Evolutionary conservation across 2,329 filamentous ascomycete genomes (phyloP).

Genomic region (Xylariaceae sp.): DNA sequence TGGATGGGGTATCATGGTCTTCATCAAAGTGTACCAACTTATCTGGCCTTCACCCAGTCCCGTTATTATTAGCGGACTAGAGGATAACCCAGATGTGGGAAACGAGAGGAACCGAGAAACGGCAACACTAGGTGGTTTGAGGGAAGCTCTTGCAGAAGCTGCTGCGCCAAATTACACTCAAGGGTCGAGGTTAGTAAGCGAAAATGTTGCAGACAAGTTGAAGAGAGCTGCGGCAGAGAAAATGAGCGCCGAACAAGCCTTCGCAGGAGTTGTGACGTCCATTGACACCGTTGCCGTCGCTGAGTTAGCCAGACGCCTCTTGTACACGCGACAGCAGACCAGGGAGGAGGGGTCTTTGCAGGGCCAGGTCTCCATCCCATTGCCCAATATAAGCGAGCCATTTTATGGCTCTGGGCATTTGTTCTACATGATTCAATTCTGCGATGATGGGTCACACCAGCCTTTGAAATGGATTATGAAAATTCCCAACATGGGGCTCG

Average conservation of each 20-base stretch:
- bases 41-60: neutral
- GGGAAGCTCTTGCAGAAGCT: slow-evolving; percentile 3
- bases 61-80: neutral
- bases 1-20: neutral
- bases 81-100: neutral
- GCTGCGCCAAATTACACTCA: slow-evolving; percentile 8
- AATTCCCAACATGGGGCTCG: slow-evolving; percentile 20
- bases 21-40: neutral
- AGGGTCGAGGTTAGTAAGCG: neutral
- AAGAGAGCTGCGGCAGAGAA: neutral
- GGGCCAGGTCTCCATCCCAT: slow-evolving; percentile 3
- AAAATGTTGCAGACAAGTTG: neutral
- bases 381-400: slow-evolving; percentile 15
- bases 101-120: slow-evolving; percentile 1
- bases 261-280: slow-evolving; percentile 18
- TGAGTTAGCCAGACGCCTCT: slow-evolving; percentile 14
- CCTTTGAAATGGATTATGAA: slow-evolving; percentile 24
- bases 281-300: slow-evolving; percentile 20
- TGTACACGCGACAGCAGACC: slow-evolving; percentile 9
- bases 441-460: neutral
- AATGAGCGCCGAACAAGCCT: slow-evolving; percentile 12
- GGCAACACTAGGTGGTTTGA: neutral
- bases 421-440: slow-evolving; percentile 23
- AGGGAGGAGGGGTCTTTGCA: neutral
- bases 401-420: slow-evolving; percentile 23